Conservation (phyloP, 208 protist genomes). For the Wallacemonas sp. region DNA sequence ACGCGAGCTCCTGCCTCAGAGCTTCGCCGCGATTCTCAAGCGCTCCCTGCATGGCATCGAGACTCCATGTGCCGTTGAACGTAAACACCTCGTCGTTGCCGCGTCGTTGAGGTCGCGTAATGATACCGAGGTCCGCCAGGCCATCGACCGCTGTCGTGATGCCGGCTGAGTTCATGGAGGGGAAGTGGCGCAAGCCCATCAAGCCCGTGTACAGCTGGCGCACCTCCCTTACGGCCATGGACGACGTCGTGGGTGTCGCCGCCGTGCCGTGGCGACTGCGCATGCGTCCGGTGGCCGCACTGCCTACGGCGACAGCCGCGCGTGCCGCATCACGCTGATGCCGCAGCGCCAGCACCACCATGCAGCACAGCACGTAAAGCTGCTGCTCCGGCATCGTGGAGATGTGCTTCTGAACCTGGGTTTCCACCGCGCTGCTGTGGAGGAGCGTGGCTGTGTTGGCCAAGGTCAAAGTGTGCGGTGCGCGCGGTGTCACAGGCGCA, state of each 20-base stretch:
- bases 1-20: constrained; percentile 39
- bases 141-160: constrained; percentile 50
- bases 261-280: not conserved
- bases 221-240: constrained; percentile 53
- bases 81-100: constrained; percentile 62
- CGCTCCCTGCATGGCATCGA: constrained; percentile 56
- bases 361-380: constrained; percentile 72
- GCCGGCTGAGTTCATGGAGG: constrained; percentile 53
- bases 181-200: constrained; percentile 66
- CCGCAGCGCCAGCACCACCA: constrained; percentile 55
- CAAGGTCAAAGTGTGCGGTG: constrained; percentile 31
- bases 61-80: constrained; percentile 63
- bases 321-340: constrained; percentile 39
- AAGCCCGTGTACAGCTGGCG: constrained; percentile 67
- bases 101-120: constrained; percentile 60
- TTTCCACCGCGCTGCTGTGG: constrained; percentile 34
- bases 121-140: constrained; percentile 65
- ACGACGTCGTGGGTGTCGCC: constrained; percentile 14
- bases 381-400: constrained; percentile 71
- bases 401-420: constrained; percentile 56
- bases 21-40: constrained; percentile 52
- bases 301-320: constrained; percentile 15
- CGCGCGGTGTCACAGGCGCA: not conserved
- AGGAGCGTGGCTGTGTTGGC: constrained; percentile 51
- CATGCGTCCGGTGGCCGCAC: not conserved